Percentiles rank a stretch among this genome's conserved stretches.
Evolutionary conservation across 805 yeast genomes (phyloP).

Genomic region (Cyberlindnera meyerae): DNA sequence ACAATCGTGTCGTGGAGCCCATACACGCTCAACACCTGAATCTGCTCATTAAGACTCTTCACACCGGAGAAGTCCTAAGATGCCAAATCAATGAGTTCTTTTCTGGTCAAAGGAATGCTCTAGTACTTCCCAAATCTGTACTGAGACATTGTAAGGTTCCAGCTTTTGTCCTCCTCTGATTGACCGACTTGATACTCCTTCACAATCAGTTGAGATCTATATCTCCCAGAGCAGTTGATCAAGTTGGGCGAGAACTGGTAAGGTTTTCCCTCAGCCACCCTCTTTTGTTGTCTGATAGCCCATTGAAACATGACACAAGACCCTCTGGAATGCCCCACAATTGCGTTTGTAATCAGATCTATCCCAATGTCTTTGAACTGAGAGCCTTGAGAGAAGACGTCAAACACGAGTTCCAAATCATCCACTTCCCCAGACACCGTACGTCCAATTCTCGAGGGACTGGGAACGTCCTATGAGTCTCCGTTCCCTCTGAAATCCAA

Average conservation of each 20-base stretch:
- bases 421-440: constrained; percentile 57
- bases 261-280: constrained; percentile 27
- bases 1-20: constrained; percentile 66
- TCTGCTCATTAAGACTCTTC: constrained; percentile 38
- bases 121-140: constrained; percentile 48
- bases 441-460: constrained; percentile 43
- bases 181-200: constrained; percentile 15
- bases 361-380: constrained; percentile 29
- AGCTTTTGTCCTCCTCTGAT: constrained; percentile 23
- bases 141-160: constrained; percentile 25
- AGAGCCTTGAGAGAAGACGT: constrained; percentile 26
- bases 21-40: constrained; percentile 63
- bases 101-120: constrained; percentile 37
- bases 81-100: constrained; percentile 49
- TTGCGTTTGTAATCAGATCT: constrained; percentile 44
- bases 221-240: constrained; percentile 73
- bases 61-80: constrained; percentile 41
- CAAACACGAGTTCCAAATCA: constrained; percentile 52
- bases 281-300: constrained; percentile 44
- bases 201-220: constrained; percentile 26
- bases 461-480: constrained; percentile 47
- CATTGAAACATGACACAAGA: constrained; percentile 69
- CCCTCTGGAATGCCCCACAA: constrained; percentile 82
- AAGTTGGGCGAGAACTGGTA: constrained; percentile 53
- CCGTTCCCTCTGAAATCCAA: constrained; percentile 89